Evolutionary conservation across 129 eudicot species (phyloP), one percentile per base, ranked within the genome.

Genomic region (Kitagawia praeruptora): DNA sequence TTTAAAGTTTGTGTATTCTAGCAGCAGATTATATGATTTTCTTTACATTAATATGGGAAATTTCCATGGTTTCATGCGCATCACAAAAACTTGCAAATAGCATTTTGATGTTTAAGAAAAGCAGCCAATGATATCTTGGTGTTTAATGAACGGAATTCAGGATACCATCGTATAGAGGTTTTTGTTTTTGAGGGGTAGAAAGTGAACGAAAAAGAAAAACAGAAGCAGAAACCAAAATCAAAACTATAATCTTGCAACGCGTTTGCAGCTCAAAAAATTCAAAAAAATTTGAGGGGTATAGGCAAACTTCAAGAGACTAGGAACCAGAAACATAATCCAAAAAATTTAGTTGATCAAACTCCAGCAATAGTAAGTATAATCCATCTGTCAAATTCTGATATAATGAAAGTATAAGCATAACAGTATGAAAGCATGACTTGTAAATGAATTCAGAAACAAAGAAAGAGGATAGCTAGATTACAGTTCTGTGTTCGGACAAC

Each of bases 391-490:
- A 12, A 64, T 21, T 54, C 3, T 54, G 63, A 6, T 56, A 56
- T 56, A 2, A 56, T 56, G 66, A 23, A 56, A 2, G 66, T 56
- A 56, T 56, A 56, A 56, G 70, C 70, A 25, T 38, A 46, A 45
- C 56, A 74, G 18, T 21, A 19, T 21, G 23, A 40, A 41, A 28
- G n/a, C 1, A 1, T 8, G 3, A 45, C 14, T 25, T 23, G 31
- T 41, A 74, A 74, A n/a, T 1, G 69, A 23, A 61, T n/a, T 61
- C 69, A 61, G 34, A 61, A 42, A 44, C 37, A 74, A 74, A 21
- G 56, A 74, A 74, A 21, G 56, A 45, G 58, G 39, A 44, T 44
- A n/a, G 54, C 77, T 45, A 74, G 45, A 42, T 72, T 42, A 45
- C 58, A 42, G 9, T 42, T 74, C 4, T 23, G 28, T 56, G 13